phyloP scores from a whole-genome alignment of 1,284 basidiomycete species.

The Flammula alnicola region DNA sequence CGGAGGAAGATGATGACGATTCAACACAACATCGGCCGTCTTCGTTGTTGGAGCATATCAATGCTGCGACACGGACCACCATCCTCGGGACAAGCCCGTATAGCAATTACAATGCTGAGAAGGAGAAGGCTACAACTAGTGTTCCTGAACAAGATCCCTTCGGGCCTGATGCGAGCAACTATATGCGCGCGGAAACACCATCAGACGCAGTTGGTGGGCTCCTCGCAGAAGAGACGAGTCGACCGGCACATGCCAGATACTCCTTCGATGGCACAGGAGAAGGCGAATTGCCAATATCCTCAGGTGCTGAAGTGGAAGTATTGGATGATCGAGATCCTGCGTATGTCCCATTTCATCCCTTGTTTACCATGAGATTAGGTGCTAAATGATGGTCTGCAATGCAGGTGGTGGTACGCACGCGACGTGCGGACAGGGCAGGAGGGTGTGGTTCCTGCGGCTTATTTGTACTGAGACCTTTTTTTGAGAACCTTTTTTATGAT shows the following conservation, averaged over 20 bases:
- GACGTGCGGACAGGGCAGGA: conserved; percentile 79
- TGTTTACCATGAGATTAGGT: not conserved
- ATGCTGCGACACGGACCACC: conserved; percentile 81
- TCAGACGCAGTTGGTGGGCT: conserved; percentile 72
- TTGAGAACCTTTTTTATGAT: conserved; percentile 14
- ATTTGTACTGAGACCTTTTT: conserved; percentile 64
- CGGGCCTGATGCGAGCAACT: conserved; percentile 74
- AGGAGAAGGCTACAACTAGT: conserved; percentile 42
- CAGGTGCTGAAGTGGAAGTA: conserved; percentile 76
- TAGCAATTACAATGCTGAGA: conserved; percentile 50
- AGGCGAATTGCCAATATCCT: conserved; percentile 72
- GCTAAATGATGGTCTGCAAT: conserved; percentile 19
- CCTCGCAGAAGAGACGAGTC: conserved; percentile 66
- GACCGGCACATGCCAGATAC: conserved; percentile 78
- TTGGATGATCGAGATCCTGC: conserved; percentile 80
- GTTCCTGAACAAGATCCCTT: conserved; percentile 59
- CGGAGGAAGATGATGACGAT: conserved; percentile 72
- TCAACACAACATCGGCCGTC: conserved; percentile 77
- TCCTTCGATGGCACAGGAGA: conserved; percentile 80
- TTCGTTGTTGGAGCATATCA: conserved; percentile 84
- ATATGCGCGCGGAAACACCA: conserved; percentile 76
- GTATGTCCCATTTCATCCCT: conserved; percentile 50
- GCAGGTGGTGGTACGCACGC: conserved; percentile 91
- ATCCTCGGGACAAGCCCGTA: conserved; percentile 70
- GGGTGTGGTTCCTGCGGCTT: conserved; percentile 88